A percentile compares a stretch with the other conserved stretches of the same genome.
These are phyloP conservation scores for Fraxinus pennsylvanica DNA, from an alignment of 257 asterid species.

Conservation along the genomic window DNA sequence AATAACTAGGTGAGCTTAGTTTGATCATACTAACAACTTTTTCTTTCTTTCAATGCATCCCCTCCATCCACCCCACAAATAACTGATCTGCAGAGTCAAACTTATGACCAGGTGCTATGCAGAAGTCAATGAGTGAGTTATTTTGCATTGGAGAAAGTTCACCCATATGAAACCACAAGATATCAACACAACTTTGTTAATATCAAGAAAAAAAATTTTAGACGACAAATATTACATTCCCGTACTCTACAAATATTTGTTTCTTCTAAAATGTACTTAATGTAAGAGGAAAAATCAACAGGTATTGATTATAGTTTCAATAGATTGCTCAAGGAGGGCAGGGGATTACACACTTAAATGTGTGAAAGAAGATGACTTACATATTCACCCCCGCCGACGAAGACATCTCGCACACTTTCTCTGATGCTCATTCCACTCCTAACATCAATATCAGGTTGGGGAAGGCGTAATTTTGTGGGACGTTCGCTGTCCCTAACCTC, in stretches of 20 bases:
- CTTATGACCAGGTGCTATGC: not conserved
- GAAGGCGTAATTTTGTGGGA: conserved; percentile 86
- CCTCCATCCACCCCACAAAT: not conserved
- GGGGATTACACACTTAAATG: not conserved
- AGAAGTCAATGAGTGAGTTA: not conserved
- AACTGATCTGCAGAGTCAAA: not conserved
- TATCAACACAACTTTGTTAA: not conserved
- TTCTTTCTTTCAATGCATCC: not conserved
- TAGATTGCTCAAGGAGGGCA: conserved; percentile 3
- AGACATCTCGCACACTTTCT: conserved; percentile 88
- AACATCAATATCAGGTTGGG: conserved; percentile 64
- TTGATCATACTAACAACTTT: not conserved
- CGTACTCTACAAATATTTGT: not conserved
- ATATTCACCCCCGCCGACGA: conserved; percentile 84
- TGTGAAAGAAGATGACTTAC: conserved; percentile 54
- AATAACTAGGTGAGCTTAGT: not conserved
- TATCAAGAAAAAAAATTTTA: not conserved
- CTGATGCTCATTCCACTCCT: conserved; percentile 76
- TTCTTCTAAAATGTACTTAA: not conserved
- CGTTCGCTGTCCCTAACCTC: conserved; percentile 99
- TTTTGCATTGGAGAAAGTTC: not conserved
- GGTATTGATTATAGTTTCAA: not conserved
- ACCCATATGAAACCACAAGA: not conserved
- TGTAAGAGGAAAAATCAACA: not conserved
- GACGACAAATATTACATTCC: not conserved